phyloP scores from a whole-genome alignment of 768 basidiomycete species.

The Galerina sulciceps region DNA sequence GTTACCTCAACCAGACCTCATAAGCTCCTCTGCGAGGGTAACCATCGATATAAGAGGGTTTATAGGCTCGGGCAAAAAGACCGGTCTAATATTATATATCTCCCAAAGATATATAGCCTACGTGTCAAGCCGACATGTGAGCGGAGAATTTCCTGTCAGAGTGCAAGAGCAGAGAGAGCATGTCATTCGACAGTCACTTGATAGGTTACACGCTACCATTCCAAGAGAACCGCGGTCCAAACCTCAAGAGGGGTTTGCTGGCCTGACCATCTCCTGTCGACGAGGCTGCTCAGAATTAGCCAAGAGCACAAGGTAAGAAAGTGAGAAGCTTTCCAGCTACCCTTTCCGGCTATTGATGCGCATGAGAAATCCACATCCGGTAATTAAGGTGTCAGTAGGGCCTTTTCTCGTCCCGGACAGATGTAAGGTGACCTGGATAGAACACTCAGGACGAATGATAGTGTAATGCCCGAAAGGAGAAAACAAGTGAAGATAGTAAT shows the following conservation, averaged over 20 bases:
- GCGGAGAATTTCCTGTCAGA: conserved; percentile 32
- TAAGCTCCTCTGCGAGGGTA: conserved; percentile 12
- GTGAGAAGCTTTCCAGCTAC: conserved; percentile 10
- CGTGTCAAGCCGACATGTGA: conserved; percentile 38
- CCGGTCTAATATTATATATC: conserved; percentile 16
- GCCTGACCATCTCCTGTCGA: not conserved
- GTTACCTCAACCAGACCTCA: conserved; percentile 15
- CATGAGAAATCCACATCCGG: conserved; percentile 23
- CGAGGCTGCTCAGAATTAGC: conserved; percentile 1
- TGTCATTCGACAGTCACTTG: conserved; percentile 35
- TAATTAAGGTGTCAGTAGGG: conserved; percentile 9
- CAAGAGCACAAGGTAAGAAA: conserved; percentile 22
- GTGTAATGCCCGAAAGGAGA: conserved; percentile 10
- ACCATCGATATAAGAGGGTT: conserved; percentile 15
- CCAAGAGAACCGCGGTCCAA: conserved; percentile 17
- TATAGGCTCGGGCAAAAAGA: conserved; percentile 11
- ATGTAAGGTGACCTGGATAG: conserved; percentile 15
- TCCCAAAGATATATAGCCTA: conserved; percentile 21
- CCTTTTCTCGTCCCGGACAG: conserved; percentile 11
- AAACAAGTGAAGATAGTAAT: conserved; percentile 18
- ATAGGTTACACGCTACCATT: conserved; percentile 29
- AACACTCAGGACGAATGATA: conserved; percentile 13
- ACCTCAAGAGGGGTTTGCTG: conserved; percentile 6
- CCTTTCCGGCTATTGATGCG: conserved; percentile 22
- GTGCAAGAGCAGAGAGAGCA: conserved; percentile 23